phyloP scores from a whole-genome alignment of 352 stramenopile species.

The Globisporangium nagaii region DNA sequence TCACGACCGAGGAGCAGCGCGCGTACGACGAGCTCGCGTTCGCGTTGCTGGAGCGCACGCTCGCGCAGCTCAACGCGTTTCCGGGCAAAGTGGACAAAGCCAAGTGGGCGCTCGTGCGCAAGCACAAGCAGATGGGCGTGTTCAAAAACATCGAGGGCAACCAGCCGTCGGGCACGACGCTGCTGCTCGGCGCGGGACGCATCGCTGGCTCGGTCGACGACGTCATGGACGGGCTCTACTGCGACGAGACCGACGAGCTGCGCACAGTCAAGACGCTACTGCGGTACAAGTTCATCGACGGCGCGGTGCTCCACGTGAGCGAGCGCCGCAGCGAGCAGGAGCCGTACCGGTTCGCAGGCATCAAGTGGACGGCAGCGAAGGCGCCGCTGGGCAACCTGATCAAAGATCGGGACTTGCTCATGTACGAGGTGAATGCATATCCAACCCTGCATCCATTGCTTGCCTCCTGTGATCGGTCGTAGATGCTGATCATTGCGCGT shows the following conservation, averaged over 20 bases:
- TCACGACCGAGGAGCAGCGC: not conserved
- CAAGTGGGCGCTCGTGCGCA: conserved; percentile 4
- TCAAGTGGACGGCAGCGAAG: conserved; percentile 38
- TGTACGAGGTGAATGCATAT: no score
- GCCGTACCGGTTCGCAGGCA: conserved; percentile 32
- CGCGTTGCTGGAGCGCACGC: not conserved
- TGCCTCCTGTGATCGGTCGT: no score
- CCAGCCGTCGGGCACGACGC: conserved; percentile 12
- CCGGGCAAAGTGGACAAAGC: not conserved
- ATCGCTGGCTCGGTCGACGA: conserved; percentile 39
- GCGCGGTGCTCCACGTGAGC: conserved; percentile 29
- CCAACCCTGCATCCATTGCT: no score
- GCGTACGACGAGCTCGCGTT: not conserved
- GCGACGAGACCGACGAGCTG: conserved; percentile 46
- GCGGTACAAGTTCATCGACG: conserved; percentile 23
- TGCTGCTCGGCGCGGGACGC: conserved; percentile 30
- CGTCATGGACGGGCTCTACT: conserved; percentile 91
- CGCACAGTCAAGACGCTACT: conserved; percentile 31
- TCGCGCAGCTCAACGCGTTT: not conserved
- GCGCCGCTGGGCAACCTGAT: conserved; percentile 16
- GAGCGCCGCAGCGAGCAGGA: conserved; percentile 18
- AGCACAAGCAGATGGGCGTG: conserved; percentile 1
- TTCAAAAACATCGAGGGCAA: not conserved
- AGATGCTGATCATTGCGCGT: no score
- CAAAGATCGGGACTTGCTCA: conserved; percentile 37